These are phyloP conservation scores for Chaetomium strumarium DNA, from an alignment of 2,329 filamentous ascomycete species.

Conservation along the genomic window DNA sequence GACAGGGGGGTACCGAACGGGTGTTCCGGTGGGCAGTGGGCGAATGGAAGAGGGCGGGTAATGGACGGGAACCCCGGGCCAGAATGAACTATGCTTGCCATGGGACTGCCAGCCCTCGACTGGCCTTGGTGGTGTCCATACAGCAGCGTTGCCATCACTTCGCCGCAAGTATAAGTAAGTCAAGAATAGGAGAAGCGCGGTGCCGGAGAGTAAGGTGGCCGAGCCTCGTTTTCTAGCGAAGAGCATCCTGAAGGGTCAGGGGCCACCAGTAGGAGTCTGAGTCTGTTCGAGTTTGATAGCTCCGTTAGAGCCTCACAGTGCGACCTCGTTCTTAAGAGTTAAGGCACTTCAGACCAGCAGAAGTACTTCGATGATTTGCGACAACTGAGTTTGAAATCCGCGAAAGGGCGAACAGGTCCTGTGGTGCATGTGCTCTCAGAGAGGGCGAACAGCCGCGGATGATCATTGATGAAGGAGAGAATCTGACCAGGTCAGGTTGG, in stretches of 20 bases:
- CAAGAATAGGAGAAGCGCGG: background rate
- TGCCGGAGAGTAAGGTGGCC: background rate
- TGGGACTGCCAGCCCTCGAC: background rate
- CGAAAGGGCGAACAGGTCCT: no score
- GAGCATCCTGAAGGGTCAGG: background rate
- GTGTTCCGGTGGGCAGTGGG: slow-evolving; percentile 28
- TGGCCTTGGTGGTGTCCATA: background rate
- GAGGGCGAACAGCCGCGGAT: no score
- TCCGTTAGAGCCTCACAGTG: no score
- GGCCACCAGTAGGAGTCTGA: background rate
- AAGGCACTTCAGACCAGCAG: no score
- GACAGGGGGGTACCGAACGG: slow-evolving; percentile 30
- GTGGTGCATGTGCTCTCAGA: no score
- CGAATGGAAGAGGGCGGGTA: slow-evolving; percentile 28
- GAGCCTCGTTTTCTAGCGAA: background rate
- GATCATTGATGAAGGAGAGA: no score
- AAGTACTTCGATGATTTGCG: no score
- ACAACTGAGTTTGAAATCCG: no score
- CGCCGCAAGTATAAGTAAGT: background rate
- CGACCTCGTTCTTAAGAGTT: no score
- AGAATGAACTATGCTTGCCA: background rate
- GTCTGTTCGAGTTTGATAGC: no score
- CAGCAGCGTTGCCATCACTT: background rate
- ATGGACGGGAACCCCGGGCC: slow-evolving; percentile 12
- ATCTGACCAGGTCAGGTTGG: no score